Evolutionary conservation across 2,329 filamentous ascomycete species (phyloP), one percentile per base, ranked within the genome.

Genomic region (Beauveria brongniartii): DNA sequence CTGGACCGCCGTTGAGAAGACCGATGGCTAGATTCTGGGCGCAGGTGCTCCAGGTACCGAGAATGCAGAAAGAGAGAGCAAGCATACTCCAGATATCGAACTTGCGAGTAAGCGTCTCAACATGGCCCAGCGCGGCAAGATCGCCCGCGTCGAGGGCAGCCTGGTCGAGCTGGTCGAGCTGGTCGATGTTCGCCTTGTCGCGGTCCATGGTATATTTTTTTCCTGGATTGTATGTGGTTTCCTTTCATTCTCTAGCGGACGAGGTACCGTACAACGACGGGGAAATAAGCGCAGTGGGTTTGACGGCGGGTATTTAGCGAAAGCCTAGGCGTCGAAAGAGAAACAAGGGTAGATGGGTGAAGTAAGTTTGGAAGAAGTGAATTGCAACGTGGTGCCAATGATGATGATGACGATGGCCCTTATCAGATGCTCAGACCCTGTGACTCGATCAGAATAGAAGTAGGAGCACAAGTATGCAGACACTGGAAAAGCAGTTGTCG

Each of bases 41-140:
- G 63, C 83, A 81, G 0, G 81, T 83, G 0, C 80, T 80, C 75
- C 81, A 85, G 5, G 82, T 84, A 62, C 82, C 82, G 34, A 84
- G 72, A 16, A 85, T 80, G 62, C 77, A 81, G 62, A 85, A 83
- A 30, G 82, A 79, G 22, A 85, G 74, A 22, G 80, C 78, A 12
- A 85, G 73, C 80, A 85, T 83, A 69, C 80, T 83, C 78, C 76
- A 79, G 7, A 78, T 69, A 67, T 75, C 75, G 67, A 85, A 84
- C 65, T 83, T 78, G 63, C 75, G 74, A 3, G 69, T 65, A 46
- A 78, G 71, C 18, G 66, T 66, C 68, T 78, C 72, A 48, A 67
- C 68, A 64, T 78, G 76, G 63, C 75, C 76, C 16, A 78, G 67
- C 43, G 69, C 69, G 30, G 75, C 76, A 26, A 78, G 74, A 59